A percentile compares a stretch with the other conserved stretches of the same genome.
phyloP scores from a whole-genome alignment of 2,329 filamentous ascomycete genomes.

The Acrocalymma vagum region DNA sequence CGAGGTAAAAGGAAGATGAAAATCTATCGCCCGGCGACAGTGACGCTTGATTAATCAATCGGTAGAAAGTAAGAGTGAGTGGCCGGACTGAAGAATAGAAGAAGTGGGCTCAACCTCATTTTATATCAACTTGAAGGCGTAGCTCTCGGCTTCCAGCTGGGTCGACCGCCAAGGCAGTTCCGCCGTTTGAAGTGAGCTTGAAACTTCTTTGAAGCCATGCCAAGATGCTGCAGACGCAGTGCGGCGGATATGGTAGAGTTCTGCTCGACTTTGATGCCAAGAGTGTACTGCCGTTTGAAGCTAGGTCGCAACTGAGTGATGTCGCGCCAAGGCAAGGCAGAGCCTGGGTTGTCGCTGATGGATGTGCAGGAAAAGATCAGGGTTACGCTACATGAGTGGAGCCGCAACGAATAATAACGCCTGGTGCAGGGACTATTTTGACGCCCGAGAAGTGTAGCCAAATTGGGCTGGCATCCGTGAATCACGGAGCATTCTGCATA shows the following conservation, averaged over 20 bases:
- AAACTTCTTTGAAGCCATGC: constrained; percentile 50
- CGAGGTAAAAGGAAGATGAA: constrained; percentile 26
- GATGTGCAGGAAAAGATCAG: constrained; percentile 17
- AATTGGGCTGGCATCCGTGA: no score
- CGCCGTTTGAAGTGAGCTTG: constrained; percentile 43
- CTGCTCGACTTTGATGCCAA: constrained; percentile 31
- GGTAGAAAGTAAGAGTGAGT: constrained; percentile 46
- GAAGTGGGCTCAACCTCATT: constrained; percentile 27
- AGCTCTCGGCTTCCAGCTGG: constrained; percentile 15
- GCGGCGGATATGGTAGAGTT: constrained; percentile 31
- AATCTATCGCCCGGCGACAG: constrained; percentile 43
- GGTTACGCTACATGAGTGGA: constrained; percentile 19
- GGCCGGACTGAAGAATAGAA: constrained; percentile 46
- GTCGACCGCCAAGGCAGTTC: constrained; percentile 39
- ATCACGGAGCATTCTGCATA: no score
- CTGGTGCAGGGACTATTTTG: no score
- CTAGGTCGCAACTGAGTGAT: constrained; percentile 43
- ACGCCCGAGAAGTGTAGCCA: constrained; percentile 11
- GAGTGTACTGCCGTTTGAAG: constrained; percentile 38
- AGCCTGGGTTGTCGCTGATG: constrained; percentile 25
- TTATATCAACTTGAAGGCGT: constrained; percentile 35
- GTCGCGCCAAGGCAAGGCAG: constrained; percentile 38
- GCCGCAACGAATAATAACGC: no score
- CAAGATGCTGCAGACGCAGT: constrained; percentile 39
- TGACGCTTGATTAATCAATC: constrained; percentile 29